These are phyloP conservation scores for Diplodia sapinea DNA, from an alignment of 2,329 filamentous ascomycete species.

Conservation along the genomic window DNA sequence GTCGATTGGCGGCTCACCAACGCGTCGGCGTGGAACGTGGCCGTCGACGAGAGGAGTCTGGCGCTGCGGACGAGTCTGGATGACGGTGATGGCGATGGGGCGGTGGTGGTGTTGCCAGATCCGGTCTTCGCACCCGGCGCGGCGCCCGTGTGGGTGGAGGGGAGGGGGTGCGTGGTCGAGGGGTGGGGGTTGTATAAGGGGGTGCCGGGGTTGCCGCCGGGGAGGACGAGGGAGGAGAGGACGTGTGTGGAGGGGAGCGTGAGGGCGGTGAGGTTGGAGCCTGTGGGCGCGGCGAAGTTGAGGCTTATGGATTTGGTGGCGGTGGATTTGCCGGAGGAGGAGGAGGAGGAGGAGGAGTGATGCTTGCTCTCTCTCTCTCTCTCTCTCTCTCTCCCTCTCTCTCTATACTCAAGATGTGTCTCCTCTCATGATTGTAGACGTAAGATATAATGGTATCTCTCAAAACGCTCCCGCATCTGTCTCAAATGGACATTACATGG, in stretches of 20 bases:
- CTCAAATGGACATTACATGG: too few species aligned
- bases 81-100: too few species aligned
- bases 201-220: constrained; percentile 42
- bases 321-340: neutral
- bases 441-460: too few species aligned
- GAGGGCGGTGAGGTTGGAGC: constrained; percentile 39
- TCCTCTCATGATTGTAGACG: too few species aligned
- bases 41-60: constrained; percentile 46
- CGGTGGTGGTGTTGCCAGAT: constrained; percentile 34
- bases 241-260: constrained; percentile 36
- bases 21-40: constrained; percentile 44
- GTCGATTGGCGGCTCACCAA: constrained; percentile 42
- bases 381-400: too few species aligned
- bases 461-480: too few species aligned
- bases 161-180: constrained; percentile 41
- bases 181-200: constrained; percentile 43
- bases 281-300: constrained; percentile 47
- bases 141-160: constrained; percentile 42
- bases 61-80: constrained; percentile 28
- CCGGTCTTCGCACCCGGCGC: constrained; percentile 46
- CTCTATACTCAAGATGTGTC: too few species aligned
- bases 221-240: constrained; percentile 32
- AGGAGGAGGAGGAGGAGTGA: neutral
- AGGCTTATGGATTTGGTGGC: constrained; percentile 47
- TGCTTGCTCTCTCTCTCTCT: too few species aligned